Evolutionary conservation across 345 rosid genomes (phyloP), one percentile per base, ranked within the genome.

Genomic region (Gossypium bickii): DNA sequence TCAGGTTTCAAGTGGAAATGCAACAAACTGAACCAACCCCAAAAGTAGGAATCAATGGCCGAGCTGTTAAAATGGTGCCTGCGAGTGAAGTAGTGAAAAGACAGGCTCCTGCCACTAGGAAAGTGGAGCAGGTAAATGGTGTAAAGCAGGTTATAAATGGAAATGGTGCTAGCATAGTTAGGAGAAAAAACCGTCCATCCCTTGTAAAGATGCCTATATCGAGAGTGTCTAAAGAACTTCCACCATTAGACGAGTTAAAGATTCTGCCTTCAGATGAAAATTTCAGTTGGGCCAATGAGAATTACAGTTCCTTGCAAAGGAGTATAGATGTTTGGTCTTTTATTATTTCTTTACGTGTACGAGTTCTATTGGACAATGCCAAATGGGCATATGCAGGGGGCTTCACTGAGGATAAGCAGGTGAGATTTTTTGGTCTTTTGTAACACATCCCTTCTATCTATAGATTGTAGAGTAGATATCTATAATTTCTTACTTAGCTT

Each of bases 251-350:
- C 69, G 95, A 79, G 66, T 83, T 85, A 60, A 87, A 85, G 67
- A 89, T 87, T 85, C 86, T 94, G 74, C 94, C 94, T 67, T 83
- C 97, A 2, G 99, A 94, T 81, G 98, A 94, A 86, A 88, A 86
- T 60, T 94, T 92, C 83, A 91, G 96, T 83, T 94, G 99, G 98
- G 98, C 98, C 27, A 83, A 86, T 79, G 96, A 92, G 84, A 94
- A 94, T 51, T 94, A 94, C 61, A 94, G 78, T 76, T 80, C 87
- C 18, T 66, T 76, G 76, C 97, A 90, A 73, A 89, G 99, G 77
- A 88, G 83, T 72, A 73, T 89, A 51, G 99, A 94, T 85, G 89
- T 94, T 75, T 92, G 98, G 98, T 94, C 98, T 17, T 91, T 89
- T 80, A 87, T 91, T 76, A 41, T 91, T 56, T 83, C 97, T 18